Evolutionary conservation across 2,329 filamentous ascomycete species (phyloP).

Genomic region (Penicillium expansum): DNA sequence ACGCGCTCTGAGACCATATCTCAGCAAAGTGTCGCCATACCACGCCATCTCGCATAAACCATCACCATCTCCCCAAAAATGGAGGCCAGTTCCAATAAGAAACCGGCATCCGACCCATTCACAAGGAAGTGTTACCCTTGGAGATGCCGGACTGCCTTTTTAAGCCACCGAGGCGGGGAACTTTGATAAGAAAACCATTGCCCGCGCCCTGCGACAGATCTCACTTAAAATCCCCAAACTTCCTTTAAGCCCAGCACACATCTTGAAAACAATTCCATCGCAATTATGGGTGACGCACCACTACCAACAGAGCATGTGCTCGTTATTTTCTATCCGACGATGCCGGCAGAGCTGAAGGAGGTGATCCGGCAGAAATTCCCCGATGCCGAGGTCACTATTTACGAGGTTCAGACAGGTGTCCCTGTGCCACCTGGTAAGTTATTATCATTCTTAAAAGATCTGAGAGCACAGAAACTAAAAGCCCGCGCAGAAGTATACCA

Average conservation of each 20-base stretch:
- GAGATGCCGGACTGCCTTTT: not conserved
- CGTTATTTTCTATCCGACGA: conserved; percentile 16
- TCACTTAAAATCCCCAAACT: not conserved
- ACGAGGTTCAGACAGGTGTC: conserved; percentile 7
- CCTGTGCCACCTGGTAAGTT: conserved; percentile 26
- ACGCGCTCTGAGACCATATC: not conserved
- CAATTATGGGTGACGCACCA: conserved; percentile 25
- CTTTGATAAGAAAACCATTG: not conserved
- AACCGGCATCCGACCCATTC: not conserved
- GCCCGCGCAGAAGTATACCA: conserved; percentile 20
- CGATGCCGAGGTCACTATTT: conserved; percentile 20
- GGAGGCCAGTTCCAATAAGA: not conserved
- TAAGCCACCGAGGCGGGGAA: conserved; percentile 4
- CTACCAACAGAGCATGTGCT: conserved; percentile 23
- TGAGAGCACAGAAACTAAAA: not conserved
- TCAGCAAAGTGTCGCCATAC: conserved; percentile 7
- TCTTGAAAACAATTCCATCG: not conserved
- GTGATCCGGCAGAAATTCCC: conserved; percentile 24
- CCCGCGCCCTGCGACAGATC: not conserved
- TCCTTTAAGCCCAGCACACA: not conserved
- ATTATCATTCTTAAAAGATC: not conserved
- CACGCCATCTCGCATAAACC: conserved; percentile 1
- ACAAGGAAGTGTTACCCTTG: not conserved
- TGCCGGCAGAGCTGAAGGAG: conserved; percentile 18
- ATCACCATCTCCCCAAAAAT: not conserved